Base-by-base conservation (phyloP, 169 alveolate genomes). In the Cryptosporidium andersoni region DNA sequence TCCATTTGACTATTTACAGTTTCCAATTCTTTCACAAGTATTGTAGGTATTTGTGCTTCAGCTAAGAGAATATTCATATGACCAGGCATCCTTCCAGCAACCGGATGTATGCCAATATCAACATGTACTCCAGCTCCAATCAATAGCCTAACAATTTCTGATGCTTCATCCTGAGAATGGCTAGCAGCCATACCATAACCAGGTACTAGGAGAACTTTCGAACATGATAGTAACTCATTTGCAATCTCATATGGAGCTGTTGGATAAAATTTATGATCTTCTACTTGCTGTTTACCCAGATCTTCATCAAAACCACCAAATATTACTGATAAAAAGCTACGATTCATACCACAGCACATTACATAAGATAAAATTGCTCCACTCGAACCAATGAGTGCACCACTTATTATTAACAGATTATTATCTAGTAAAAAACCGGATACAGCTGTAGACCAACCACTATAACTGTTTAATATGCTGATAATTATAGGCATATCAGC, bases 401-500 rank as follows among this genome's bases (percentile, higher is more conserved):
- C 95, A 43, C 92, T 82, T 25, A 92, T 89, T 65, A 94, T 93
- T 49, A 94, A 89, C 8, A 91, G 68, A 60, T 90, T 88, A 80
- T 91, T 91, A 63, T 92, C 89, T 45, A 92, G 89, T 88, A 94
- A 65, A 65, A 93, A 90, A 2, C 96, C 96, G 66, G 89, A 90
- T 14, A 93, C 94, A 25, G 94, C 91, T 11, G 92, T 74, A 16
- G 97, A 93, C 96, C 95, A 94, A 39, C 97, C 97, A 36, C 94
- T 88, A 81, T 94, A 92, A 64, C 95, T 90, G 88, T 93, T 94
- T 62, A 94, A 66, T 81, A 93, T 93, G 12, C 96, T 91, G 64
- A 94, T 91, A 51, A 92, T 93, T 67, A 94, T 94, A 2, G 96
- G 96, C 96, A 94, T 93, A 66, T 94, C 96, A 49, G 93, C 94